Base-by-base conservation (phyloP, 2,329 filamentous ascomycete genomes). In the Monosporascus sp. region DNA sequence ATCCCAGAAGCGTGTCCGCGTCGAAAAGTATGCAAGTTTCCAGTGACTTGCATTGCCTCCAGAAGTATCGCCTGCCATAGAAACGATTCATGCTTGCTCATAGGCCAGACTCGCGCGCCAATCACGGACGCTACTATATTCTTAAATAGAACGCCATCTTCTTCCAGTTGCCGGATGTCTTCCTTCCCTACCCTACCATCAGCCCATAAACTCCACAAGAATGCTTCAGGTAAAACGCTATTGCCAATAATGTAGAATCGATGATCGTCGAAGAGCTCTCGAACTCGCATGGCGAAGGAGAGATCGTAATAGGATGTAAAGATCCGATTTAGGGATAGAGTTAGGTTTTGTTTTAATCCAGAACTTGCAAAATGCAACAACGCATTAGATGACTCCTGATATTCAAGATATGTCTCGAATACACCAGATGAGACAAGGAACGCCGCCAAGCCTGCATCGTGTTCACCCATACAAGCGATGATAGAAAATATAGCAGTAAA, bases 161-260 rank as follows among this genome's bases (percentile, higher is more conserved):
- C 5, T 15, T 46, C 43, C 15, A 46, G 24, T 7, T 18, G 22
- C 11, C n/a, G 17, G 22, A 46, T 18, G 15, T 46, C 22, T 6
- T 46, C 43, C 24, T 22, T 46, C 26, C 20, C 3, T 14, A 46
- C n/a, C 8, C n/a, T 28, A 17, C 43, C 43, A 31, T 28, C 24
- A 26, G 24, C n/a, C 43, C 24, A 46, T 17, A 46, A 15, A 46
- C 22, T 22, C 14, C 14, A 20, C 14, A n/a, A 24, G n/a, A 44
- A 24, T 24, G 15, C 14, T 26, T 17, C 4, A 6, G 41, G 20
- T 15, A 11, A 24, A 20, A 17, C 5, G 6, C 43, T n/a, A 14
- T 22, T 11, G 5, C 3, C 2, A 20, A 2, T 1, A 15, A 2
- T 6, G 2, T 3, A 2, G 26, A 5, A 5, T n/a, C 5, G 1